Evolutionary conservation across 768 basidiomycete species (phyloP), one percentile per base, ranked within the genome.

Genomic region (Saitozyma sp.): DNA sequence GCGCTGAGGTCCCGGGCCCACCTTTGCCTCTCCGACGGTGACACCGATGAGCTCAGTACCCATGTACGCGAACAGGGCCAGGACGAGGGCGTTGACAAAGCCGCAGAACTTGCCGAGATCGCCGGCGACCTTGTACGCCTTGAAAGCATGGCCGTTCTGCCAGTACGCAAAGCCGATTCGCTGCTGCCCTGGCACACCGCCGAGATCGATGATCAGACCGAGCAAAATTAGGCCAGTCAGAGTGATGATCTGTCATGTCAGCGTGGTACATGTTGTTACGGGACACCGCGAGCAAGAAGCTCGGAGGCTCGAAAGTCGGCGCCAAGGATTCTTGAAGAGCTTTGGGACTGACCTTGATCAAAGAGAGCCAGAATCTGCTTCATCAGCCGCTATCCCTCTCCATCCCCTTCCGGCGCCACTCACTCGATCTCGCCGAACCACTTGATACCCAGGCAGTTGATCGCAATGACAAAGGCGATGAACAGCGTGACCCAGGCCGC

Each of bases 141-240:
- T 62, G 66, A 74, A 74, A 1, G 73, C 67, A 6, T 58, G 54
- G 20, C 70, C 70, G 57, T 77, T 55, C 69, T 74, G 76, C 81
- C 75, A 67, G 66, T 77, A 77, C 7, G 69, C 56, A 75, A 83
- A 82, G 2, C 85, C 86, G 56, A 84, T 78, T 38, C 85, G 82
- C 63, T 86, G 84, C 46, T 83, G 82, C 13, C 80, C 80, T 8
- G 86, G 85, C 0, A 83, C 85, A 43, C 86, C 86, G 38, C 86
- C 86, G 6, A 86, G 80, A 62, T 86, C 83, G 62, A 85, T 82
- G 49, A 73, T 69, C 40, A 71, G 60, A 11, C 69, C 71, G 40
- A 74, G 66, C 52, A 79, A 62, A 67, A 82, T 80, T 11, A 82
- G 67, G 13, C 81, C 80, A 41, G 76, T 69, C 50, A 78, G 69